Evolutionary conservation across 768 basidiomycete species (phyloP).

Genomic region (Kwoniella dendrophila): DNA sequence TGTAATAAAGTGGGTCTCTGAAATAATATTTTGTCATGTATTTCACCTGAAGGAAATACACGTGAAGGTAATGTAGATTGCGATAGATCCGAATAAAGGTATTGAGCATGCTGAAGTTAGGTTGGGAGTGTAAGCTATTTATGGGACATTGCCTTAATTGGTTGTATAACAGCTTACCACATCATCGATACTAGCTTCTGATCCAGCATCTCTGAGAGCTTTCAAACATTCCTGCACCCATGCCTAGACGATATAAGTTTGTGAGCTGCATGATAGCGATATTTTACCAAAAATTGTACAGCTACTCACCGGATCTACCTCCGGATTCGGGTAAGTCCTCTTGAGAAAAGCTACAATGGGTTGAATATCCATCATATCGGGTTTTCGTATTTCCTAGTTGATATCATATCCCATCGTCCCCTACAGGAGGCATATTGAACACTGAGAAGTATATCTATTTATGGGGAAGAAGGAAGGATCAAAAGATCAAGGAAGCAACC

Average conservation of each 20-base stretch:
- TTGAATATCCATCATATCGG: conserved; percentile 29
- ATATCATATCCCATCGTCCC: background rate
- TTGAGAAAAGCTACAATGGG: conserved; percentile 23
- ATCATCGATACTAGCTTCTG: conserved; percentile 15
- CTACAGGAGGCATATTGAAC: too few species aligned
- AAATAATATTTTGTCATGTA: conserved; percentile 34
- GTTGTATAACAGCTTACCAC: conserved; percentile 24
- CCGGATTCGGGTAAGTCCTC: conserved; percentile 31
- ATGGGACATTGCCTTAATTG: background rate
- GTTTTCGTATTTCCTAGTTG: too few species aligned
- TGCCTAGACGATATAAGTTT: conserved; percentile 17
- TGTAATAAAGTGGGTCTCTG: conserved; percentile 60
- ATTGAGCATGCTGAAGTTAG: conserved; percentile 36
- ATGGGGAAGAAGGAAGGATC: background rate
- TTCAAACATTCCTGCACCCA: conserved; percentile 34
- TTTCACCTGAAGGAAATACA: conserved; percentile 18
- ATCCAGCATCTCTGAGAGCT: conserved; percentile 26
- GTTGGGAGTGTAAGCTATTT: background rate
- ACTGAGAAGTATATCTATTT: too few species aligned
- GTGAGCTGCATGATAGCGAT: too few species aligned
- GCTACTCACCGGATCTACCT: conserved; percentile 40
- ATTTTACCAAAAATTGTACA: too few species aligned
- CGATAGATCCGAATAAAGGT: conserved; percentile 46
- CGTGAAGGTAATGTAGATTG: conserved; percentile 41
- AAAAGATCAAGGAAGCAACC: background rate